These are phyloP conservation scores for Xylariaceae sp. DNA, from an alignment of 2,329 filamentous ascomycete genomes.

Conservation along the genomic window DNA sequence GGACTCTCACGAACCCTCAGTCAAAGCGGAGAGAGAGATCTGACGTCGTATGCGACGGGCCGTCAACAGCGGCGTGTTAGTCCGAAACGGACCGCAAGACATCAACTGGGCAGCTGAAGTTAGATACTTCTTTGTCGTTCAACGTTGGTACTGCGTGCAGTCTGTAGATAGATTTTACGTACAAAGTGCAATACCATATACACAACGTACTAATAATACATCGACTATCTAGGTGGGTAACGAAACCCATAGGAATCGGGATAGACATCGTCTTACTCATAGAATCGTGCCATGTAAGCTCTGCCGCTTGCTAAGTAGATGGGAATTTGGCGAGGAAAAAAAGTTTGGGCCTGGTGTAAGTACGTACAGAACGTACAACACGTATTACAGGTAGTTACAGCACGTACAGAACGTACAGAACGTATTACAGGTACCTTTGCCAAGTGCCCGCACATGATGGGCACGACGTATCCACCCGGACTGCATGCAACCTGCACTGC, in stretches of 20 bases:
- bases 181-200: too few relatives aligned
- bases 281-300: background rate
- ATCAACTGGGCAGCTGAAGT: too few relatives aligned
- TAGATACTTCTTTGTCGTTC: too few relatives aligned
- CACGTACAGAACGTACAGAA: background rate
- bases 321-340: background rate
- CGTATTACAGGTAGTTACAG: background rate
- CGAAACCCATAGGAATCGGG: background rate
- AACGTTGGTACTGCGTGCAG: too few relatives aligned
- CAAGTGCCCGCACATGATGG: background rate
- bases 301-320: too few relatives aligned
- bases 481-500: conserved; percentile 17
- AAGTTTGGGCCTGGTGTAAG: background rate
- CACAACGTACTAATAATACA: too few relatives aligned
- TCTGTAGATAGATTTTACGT: too few relatives aligned
- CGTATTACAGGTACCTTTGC: background rate
- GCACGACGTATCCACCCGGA: conserved; percentile 14
- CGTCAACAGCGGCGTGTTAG: too few relatives aligned
- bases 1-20: too few relatives aligned
- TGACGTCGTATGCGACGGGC: too few relatives aligned
- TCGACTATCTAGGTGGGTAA: background rate
- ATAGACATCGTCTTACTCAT: background rate
- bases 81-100: too few relatives aligned
- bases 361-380: background rate
- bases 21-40: too few relatives aligned